Evolutionary conservation across 495 filamentous ascomycete species (phyloP), one percentile per base, ranked within the genome.

Genomic region (Mycothermus thermophilus): DNA sequence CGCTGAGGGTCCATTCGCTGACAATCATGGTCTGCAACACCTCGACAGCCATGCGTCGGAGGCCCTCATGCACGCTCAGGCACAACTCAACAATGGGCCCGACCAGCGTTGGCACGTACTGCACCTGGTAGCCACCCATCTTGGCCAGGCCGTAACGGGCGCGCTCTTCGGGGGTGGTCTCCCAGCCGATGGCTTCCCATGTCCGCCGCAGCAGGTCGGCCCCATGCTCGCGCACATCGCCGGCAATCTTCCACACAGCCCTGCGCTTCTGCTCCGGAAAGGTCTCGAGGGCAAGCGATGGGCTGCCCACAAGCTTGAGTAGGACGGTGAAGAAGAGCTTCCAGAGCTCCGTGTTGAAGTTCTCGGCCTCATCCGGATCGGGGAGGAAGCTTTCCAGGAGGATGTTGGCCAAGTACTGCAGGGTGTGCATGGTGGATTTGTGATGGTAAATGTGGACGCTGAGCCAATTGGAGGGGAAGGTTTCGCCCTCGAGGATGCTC

Each of bases 101-200:
- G 8, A 99, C 84, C 9, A 96, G 66, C 19, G 76, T 80, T 11
- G 90, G 90, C 25, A 96, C 90, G 39, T 95, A 99, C 63, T 95
- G 90, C 14, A 99, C 92, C 55, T 99, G 90, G 46, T 93, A 96
- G 3, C 90, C 90, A 34, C 90, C 92, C 63, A 95, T 78, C 51
- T 77, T 85, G 35, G 77, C 66, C 27, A 94, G 56, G 3, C 81
- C 80, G 45, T 87, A 95, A 18, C 77, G 69, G 23, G 55, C 53
- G 26, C 60, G 54, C 49, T 88, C 82, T 13, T 94, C 88, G 8
- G 70, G 55, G 27, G 71, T 80, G 0, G 84, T 82, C 48, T 96
- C 90, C 90, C 90, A 99, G 10, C 90, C 90, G 45, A 99, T 93
- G 8, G 88, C 83, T 52, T 93, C 84, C 90, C 90, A 99, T 20